Percentiles rank a stretch among this genome's conserved stretches.
These are phyloP conservation scores for Aspergillus versicolor DNA, from an alignment of 2,329 filamentous ascomycete genomes.

Conservation along the genomic window DNA sequence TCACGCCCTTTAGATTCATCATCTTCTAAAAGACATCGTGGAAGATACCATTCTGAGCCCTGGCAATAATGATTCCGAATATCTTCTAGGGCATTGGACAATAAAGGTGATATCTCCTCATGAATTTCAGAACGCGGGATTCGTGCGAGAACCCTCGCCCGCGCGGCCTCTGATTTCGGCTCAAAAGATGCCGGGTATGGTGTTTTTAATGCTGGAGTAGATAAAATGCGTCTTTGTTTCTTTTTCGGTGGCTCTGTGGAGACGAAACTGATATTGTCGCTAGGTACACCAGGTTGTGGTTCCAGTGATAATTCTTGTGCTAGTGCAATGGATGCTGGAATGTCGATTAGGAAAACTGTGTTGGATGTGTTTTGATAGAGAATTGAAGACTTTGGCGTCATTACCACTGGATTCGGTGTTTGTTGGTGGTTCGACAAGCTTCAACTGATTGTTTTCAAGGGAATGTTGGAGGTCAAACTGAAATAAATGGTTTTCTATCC, in stretches of 20 bases:
- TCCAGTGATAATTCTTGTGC: constrained; percentile 47
- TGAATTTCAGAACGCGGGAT: constrained; percentile 32
- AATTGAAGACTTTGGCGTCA: constrained; percentile 34
- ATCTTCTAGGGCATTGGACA: constrained; percentile 41
- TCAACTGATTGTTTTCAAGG: neutral
- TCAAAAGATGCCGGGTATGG: constrained; percentile 52
- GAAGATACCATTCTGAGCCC: constrained; percentile 35
- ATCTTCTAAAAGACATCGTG: constrained; percentile 13
- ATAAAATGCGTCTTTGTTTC: constrained; percentile 39
- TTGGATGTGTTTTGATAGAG: constrained; percentile 51
- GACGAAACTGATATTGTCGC: neutral
- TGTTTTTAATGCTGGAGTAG: constrained; percentile 42
- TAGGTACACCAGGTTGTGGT: neutral
- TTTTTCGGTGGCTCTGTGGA: neutral
- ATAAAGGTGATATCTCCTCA: constrained; percentile 26
- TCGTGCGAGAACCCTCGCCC: constrained; percentile 37
- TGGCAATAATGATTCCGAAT: constrained; percentile 23
- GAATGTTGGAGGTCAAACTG: neutral
- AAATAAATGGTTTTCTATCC: neutral
- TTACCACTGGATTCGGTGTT: neutral
- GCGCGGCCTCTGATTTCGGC: constrained; percentile 50
- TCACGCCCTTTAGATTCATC: neutral
- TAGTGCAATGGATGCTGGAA: constrained; percentile 56
- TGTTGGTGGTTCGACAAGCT: neutral
- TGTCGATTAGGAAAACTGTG: constrained; percentile 55